Evolutionary conservation across 1,139 yeast genomes (phyloP).

Genomic region (Zygoascus meyerae): DNA sequence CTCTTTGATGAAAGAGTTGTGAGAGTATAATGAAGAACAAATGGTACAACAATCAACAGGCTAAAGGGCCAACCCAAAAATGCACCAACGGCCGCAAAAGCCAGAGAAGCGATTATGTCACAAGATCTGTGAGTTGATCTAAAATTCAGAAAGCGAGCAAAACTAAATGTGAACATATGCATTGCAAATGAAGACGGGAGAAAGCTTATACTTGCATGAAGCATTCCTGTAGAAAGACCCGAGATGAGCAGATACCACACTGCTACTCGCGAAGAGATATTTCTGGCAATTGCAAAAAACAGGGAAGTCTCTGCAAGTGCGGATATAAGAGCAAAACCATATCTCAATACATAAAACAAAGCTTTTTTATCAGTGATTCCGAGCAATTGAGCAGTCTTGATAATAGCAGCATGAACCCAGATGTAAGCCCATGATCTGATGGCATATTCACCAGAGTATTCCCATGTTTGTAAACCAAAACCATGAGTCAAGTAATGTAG

Average conservation of each 20-base stretch:
- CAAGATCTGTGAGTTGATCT: slow-evolving; percentile 14
- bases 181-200: slow-evolving; percentile 86
- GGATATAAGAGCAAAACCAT: slow-evolving; percentile 48
- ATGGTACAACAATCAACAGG: slow-evolving; percentile 58
- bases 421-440: slow-evolving; percentile 78
- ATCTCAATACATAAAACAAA: slow-evolving; percentile 49
- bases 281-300: slow-evolving; percentile 40
- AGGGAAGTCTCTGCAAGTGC: slow-evolving; percentile 50
- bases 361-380: slow-evolving; percentile 9
- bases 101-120: slow-evolving; percentile 35
- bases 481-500: slow-evolving; percentile 69
- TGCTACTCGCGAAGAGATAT: slow-evolving; percentile 39
- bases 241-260: slow-evolving; percentile 53
- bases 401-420: slow-evolving; percentile 31
- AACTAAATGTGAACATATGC: slow-evolving; percentile 56
- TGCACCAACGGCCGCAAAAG: slow-evolving; percentile 60
- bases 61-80: slow-evolving; percentile 91
- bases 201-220: slow-evolving; percentile 79
- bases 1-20: slow-evolving; percentile 1
- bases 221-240: slow-evolving; percentile 57
- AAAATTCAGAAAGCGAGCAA: slow-evolving; percentile 34
- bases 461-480: slow-evolving; percentile 96
- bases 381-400: slow-evolving; percentile 15
- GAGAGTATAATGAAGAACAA: slow-evolving; percentile 32
- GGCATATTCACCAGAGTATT: slow-evolving; percentile 85